phyloP scores from a whole-genome alignment of 1,139 yeast species.

The Sugiyamaella novakii region DNA sequence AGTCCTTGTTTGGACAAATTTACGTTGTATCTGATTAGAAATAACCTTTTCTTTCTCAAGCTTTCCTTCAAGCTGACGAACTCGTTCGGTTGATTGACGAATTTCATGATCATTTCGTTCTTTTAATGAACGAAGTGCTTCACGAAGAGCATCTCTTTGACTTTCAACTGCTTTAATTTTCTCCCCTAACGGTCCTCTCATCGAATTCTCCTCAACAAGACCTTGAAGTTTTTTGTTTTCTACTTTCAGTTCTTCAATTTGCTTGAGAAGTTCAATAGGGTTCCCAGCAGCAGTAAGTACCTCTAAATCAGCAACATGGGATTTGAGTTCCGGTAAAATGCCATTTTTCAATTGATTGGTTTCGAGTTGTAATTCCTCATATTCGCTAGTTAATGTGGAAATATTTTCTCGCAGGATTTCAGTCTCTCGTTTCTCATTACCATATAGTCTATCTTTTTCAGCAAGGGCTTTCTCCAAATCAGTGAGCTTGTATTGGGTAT shows the following conservation, averaged over 20 bases:
- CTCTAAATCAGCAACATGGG: constrained; percentile 36
- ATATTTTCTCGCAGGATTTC: constrained; percentile 29
- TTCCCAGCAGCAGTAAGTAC: constrained; percentile 39
- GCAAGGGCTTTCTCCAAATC: constrained; percentile 34
- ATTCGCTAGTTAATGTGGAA: constrained; percentile 31
- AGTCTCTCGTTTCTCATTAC: constrained; percentile 34
- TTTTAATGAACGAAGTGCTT: constrained; percentile 43
- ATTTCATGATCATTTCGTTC: constrained; percentile 45
- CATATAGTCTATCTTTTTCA: constrained; percentile 31
- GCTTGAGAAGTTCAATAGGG: constrained; percentile 38
- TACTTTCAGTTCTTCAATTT: constrained; percentile 40
- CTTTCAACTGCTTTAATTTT: constrained; percentile 42
- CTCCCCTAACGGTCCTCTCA: constrained; percentile 41
- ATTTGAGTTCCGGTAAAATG: constrained; percentile 35
- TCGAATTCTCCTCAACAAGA: constrained; percentile 38
- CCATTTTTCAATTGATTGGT: constrained; percentile 41
- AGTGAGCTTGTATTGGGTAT: constrained; percentile 25
- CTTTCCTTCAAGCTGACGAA: constrained; percentile 37
- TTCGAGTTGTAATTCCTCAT: constrained; percentile 38
- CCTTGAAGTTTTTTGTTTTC: constrained; percentile 41
- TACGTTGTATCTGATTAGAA: constrained; percentile 35
- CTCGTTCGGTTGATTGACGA: constrained; percentile 37
- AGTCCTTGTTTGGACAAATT: constrained; percentile 33
- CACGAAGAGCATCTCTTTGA: constrained; percentile 50
- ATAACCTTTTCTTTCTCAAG: constrained; percentile 37